Evolutionary conservation across 1,284 basidiomycete species (phyloP), one percentile per base, ranked within the genome.

Genomic region (Xerocomus amazonicus): DNA sequence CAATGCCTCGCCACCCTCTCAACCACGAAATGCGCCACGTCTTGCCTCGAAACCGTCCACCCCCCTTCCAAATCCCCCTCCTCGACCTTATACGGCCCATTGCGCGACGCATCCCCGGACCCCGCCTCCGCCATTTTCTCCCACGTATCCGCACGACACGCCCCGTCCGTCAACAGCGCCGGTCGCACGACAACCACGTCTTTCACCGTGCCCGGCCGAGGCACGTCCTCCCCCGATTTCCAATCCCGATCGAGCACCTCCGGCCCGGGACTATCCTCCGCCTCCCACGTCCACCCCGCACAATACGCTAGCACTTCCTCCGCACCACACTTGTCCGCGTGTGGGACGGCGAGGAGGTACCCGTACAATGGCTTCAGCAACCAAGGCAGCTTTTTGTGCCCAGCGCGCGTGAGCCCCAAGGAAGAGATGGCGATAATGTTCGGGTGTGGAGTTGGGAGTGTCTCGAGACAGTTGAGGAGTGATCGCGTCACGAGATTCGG

Each of bases 21-120:
- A 1, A 72, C 76, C n/a, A 87, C 59, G 59, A 85, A 87, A 66
- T 86, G 81, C 2, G 76, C 81, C 0, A 81, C 75, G 60, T 87
- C 85, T 57, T 70, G 71, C 58, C 84, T 70, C 34, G 82, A 83
- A 9, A 87, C 64, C n/a, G 74, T 77, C 59, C 76, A 87, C 13
- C 57, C 57, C 2, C 72, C 67, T 0, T 60, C 55, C 0, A 78
- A 28, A 16, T 78, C 70, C 1, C 60, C 69, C 6, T 53, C 60
- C n/a, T 63, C 63, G 16, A 70, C 70, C 31, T 70, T 65, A 57
- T 81, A 78, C 1, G 58, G 47, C 7, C 2, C 36, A 16, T 2
- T 17, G 1, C 28, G 28, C 7, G 32, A 31, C 9, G 27, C 19
- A 4, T 8, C 9, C 7, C 6, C 9, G 7, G 48, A 29, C 8